Percentiles rank a stretch among this genome's conserved stretches.
Conservation (phyloP, 1,284 basidiomycete species). For the Cutaneotrichosporon cutaneum region DNA sequence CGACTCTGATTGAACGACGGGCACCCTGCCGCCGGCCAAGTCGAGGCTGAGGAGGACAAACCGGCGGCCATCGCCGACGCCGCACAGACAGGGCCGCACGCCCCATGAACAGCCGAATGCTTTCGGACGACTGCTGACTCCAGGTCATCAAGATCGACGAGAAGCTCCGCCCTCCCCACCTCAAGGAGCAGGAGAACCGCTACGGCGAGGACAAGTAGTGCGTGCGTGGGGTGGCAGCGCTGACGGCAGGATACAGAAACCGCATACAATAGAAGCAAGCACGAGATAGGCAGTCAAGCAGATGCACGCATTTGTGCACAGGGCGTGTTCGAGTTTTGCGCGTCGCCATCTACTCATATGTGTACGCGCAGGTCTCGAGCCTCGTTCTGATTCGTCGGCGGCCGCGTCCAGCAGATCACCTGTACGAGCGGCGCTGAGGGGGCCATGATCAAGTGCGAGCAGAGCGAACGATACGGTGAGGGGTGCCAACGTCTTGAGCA, state of each 20-base stretch:
- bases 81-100: too few species aligned
- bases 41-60: not conserved
- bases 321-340: too few species aligned
- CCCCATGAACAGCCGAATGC: too few species aligned
- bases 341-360: too few species aligned
- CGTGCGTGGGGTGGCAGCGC: not conserved
- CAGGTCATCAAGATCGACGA: constrained; percentile 22
- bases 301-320: not conserved
- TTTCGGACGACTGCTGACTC: not conserved
- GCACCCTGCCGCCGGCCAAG: not conserved
- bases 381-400: too few species aligned
- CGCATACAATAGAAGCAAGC: not conserved
- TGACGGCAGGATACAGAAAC: constrained; percentile 3
- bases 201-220: constrained; percentile 11
- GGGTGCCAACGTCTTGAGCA: too few species aligned
- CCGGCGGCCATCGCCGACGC: too few species aligned
- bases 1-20: not conserved
- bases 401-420: too few species aligned
- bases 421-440: too few species aligned
- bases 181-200: constrained; percentile 23
- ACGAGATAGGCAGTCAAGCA: not conserved
- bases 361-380: too few species aligned
- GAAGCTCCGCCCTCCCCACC: constrained; percentile 18
- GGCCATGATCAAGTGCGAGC: too few species aligned
- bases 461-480: too few species aligned